phyloP scores from a whole-genome alignment of 257 asterid genomes.

The Penstemon newberryi region DNA sequence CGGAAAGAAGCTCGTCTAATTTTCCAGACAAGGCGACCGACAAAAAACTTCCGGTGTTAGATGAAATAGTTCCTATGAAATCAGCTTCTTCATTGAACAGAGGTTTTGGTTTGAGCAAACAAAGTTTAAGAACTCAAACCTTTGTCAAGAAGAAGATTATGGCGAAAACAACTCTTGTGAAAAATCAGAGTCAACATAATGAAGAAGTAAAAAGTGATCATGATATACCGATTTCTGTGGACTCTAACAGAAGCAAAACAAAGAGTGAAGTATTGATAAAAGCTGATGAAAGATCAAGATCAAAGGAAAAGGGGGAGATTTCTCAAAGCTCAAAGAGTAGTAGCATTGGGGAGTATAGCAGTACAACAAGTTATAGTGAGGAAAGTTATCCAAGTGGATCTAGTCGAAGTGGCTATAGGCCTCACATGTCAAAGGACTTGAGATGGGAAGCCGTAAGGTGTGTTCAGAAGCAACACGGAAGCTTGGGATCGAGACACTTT shows the following conservation, averaged over 20 bases:
- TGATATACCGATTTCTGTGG: conserved; percentile 23
- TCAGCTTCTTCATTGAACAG: conserved; percentile 31
- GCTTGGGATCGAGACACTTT: conserved; percentile 60
- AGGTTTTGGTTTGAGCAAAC: conserved; percentile 39
- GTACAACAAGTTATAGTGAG: conserved; percentile 71
- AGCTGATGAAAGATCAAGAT: conserved; percentile 50
- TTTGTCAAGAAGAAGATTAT: conserved; percentile 47
- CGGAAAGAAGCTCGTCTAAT: conserved; percentile 46
- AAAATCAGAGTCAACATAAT: conserved; percentile 32
- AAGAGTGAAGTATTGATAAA: conserved; percentile 36
- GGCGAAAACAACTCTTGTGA: conserved; percentile 25
- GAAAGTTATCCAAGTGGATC: conserved; percentile 70
- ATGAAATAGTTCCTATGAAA: conserved; percentile 28
- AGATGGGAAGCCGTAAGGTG: conserved; percentile 84
- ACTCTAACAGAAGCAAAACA: conserved; percentile 35
- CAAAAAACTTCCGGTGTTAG: conserved; percentile 33
- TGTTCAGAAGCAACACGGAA: conserved; percentile 61
- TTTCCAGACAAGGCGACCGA: conserved; percentile 30
- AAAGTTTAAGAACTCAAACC: conserved; percentile 40
- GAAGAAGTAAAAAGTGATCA: conserved; percentile 30
- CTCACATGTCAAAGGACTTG: conserved; percentile 82
- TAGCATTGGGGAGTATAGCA: conserved; percentile 78
- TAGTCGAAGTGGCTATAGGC: conserved; percentile 64
- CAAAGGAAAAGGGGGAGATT: conserved; percentile 62
- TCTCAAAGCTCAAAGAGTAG: conserved; percentile 82